Base-by-base conservation (phyloP, 2,329 filamentous ascomycete genomes). In the Colletotrichum tropicale region DNA sequence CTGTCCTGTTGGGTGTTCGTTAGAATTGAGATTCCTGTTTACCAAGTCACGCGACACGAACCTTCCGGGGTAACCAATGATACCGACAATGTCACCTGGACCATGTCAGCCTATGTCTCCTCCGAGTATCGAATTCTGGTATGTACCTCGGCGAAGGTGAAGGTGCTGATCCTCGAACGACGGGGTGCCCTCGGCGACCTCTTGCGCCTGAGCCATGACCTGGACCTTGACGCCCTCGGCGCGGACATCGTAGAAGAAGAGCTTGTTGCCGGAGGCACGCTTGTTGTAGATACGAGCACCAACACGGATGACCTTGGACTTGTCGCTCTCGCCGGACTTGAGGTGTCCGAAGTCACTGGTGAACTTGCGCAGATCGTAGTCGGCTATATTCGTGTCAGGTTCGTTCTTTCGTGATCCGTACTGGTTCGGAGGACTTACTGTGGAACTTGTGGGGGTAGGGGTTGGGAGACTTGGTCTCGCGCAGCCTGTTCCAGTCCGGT, bases 281-380 rank as follows among this genome's bases (percentile, higher is more conserved):
- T 95, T 96, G 85, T 94, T 95, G 88, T 97, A 98, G 85, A 99
- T 95, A 83, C 97, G 92, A 60, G 94, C 95, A 76, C 94, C 96
- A 58, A 98, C 88, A 76, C 92, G 90, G 78, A 98, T 90, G 81
- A 92, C 89, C 84, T 93, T 92, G 76, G 96, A 93, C 85, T 94
- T 92, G 85, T 92, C 90, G 78, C 92, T 89, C 85, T 99, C 96
- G 81, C 97, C 97, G 78, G 95, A 98, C 91, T 96, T 95, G 85
- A 98, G 91, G 81, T 93, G 88, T 71, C 92, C 91, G 82, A 94
- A 98, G 71, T 98, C 91, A 80, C 93, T 89, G 80, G 94, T 88
- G 84, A 98, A 98, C 80, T 96, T 91, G 82, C 91, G 90, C 77
- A 98, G 89, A 81, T 97, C 94, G 82, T 95, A 96, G 85, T 93